Evolutionary conservation across 1,139 yeast genomes (phyloP).

Genomic region (Kodamaea sp.): DNA sequence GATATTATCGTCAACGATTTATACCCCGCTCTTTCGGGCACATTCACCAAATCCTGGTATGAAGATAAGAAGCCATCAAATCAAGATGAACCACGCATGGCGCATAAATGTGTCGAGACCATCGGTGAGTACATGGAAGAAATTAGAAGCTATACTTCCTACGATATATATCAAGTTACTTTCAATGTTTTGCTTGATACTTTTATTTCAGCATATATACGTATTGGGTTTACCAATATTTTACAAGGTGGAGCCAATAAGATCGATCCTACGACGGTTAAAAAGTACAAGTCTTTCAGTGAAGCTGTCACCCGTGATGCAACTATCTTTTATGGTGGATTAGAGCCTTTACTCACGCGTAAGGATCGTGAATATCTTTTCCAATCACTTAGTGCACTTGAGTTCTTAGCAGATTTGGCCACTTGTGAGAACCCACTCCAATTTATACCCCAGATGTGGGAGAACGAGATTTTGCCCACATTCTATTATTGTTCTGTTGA

Average conservation of each 20-base stretch:
- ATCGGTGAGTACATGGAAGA: conserved; percentile 73
- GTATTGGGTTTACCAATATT: conserved; percentile 44
- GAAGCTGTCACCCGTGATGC: conserved; percentile 57
- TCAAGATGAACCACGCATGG: conserved; percentile 40
- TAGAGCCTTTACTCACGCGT: conserved; percentile 49
- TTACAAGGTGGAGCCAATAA: conserved; percentile 50
- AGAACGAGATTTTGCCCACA: conserved; percentile 46
- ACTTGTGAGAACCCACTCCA: conserved; percentile 49
- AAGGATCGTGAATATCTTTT: conserved; percentile 51
- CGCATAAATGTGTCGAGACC: conserved; percentile 63
- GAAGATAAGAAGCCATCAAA: conserved; percentile 35
- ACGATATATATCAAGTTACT: conserved; percentile 45
- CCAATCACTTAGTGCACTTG: conserved; percentile 55
- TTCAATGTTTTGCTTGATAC: conserved; percentile 41
- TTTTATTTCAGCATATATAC: conserved; percentile 43
- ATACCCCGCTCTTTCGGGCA: conserved; percentile 40
- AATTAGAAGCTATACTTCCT: conserved; percentile 47
- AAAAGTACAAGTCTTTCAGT: conserved; percentile 38
- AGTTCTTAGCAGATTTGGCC: conserved; percentile 66
- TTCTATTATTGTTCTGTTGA: conserved; percentile 68
- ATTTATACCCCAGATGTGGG: conserved; percentile 57
- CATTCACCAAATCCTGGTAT: conserved; percentile 46
- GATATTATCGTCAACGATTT: conserved; percentile 70
- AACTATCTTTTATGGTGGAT: conserved; percentile 57
- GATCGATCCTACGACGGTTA: conserved; percentile 55